Evolutionary conservation across 2,329 filamentous ascomycete genomes (phyloP).

Genomic region (Ophiosphaerella narmari): DNA sequence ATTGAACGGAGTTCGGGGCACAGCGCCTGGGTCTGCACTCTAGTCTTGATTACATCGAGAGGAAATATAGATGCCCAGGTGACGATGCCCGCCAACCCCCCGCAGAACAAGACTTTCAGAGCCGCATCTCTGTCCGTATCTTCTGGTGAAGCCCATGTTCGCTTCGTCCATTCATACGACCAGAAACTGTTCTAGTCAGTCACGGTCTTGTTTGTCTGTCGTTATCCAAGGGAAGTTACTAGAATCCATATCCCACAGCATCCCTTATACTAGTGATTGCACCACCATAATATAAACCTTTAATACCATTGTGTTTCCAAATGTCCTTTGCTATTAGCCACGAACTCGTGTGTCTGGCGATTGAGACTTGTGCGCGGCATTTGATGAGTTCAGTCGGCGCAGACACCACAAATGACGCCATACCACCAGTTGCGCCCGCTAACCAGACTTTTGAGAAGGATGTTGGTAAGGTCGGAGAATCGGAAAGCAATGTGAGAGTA

Average conservation of each 20-base stretch:
- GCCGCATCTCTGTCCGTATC: conserved; percentile 57
- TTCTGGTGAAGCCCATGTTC: conserved; percentile 54
- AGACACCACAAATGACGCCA: conserved; percentile 84
- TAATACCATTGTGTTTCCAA: conserved; percentile 61
- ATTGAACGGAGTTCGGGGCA: neutral
- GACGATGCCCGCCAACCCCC: conserved; percentile 82
- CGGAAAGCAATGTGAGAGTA: conserved; percentile 66
- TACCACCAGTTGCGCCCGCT: conserved; percentile 78
- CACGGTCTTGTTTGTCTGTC: neutral
- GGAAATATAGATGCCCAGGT: conserved; percentile 93
- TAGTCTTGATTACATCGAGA: conserved; percentile 88
- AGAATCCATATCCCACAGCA: conserved; percentile 93
- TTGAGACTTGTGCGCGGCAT: conserved; percentile 77
- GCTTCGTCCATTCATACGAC: conserved; percentile 80
- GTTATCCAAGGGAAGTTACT: conserved; percentile 55
- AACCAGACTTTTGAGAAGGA: conserved; percentile 72
- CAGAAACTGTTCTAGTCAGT: conserved; percentile 65
- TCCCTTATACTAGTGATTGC: conserved; percentile 81
- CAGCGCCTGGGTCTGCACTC: conserved; percentile 74
- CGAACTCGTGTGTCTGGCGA: conserved; percentile 51
- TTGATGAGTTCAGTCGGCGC: conserved; percentile 91
- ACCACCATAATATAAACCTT: conserved; percentile 81
- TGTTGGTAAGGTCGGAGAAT: conserved; percentile 24
- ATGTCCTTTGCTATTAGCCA: conserved; percentile 68
- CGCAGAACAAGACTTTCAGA: conserved; percentile 75